These are phyloP conservation scores for Thecamonas trahens DNA, from an alignment of 78 protist species.

Conservation along the genomic window DNA sequence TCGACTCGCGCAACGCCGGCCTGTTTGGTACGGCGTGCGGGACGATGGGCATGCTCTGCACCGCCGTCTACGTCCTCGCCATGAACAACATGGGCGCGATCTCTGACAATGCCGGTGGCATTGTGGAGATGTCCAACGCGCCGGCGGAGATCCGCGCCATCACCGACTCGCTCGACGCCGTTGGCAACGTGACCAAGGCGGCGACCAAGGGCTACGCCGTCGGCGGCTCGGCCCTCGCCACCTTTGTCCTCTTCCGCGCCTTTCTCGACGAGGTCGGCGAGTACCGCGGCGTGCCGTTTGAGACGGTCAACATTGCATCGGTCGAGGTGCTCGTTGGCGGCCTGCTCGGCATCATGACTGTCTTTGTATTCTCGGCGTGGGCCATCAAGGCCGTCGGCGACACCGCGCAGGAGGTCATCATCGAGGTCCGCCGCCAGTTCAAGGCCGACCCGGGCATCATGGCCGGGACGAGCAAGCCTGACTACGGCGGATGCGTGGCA, in stretches of 20 bases:
- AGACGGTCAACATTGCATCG: conserved; percentile 4
- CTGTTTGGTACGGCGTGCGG: conserved; percentile 63
- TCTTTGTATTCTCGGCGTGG: conserved; percentile 54
- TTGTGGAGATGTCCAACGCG: conserved; percentile 63
- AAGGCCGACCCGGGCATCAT: conserved; percentile 31
- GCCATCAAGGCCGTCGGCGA: conserved; percentile 60
- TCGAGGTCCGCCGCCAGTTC: conserved; percentile 54
- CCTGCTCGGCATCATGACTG: conserved; percentile 55
- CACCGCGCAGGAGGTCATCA: conserved; percentile 59
- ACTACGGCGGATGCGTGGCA: conserved; percentile 47
- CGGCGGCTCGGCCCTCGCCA: conserved; percentile 70
- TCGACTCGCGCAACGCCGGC: conserved; percentile 12
- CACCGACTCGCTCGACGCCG: conserved; percentile 62
- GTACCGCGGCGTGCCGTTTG: neutral
- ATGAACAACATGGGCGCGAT: conserved; percentile 65
- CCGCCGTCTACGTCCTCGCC: conserved; percentile 53
- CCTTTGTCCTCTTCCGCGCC: conserved; percentile 65
- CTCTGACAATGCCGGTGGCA: conserved; percentile 81
- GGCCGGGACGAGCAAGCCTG: conserved; percentile 14
- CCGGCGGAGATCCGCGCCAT: conserved; percentile 31
- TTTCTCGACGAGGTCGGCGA: neutral
- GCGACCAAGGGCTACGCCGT: conserved; percentile 72
- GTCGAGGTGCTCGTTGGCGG: conserved; percentile 59
- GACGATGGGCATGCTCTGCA: conserved; percentile 74
- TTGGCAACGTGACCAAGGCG: conserved; percentile 79